These are phyloP conservation scores for Neltuma alba DNA, from an alignment of 306 rosid genomes.

Conservation along the genomic window DNA sequence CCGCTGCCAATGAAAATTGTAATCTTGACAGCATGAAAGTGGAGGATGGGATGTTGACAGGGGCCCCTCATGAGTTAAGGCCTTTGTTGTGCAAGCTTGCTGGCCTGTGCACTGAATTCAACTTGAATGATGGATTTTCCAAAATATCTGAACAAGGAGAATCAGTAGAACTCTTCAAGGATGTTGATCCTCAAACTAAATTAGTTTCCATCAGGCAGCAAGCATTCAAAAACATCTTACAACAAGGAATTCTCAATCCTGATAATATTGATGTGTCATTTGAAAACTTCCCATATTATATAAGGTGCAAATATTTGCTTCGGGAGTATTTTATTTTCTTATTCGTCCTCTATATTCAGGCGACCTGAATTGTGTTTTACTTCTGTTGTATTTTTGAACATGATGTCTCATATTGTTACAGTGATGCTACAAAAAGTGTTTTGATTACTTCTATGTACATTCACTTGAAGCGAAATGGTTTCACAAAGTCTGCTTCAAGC, in stretches of 20 bases:
- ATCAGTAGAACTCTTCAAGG: slow-evolving; percentile 61
- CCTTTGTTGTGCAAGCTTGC: slow-evolving; percentile 68
- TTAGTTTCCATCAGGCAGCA: slow-evolving; percentile 62
- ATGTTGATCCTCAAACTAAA: slow-evolving; percentile 57
- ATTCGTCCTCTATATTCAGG: background rate
- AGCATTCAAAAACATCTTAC: slow-evolving; percentile 74
- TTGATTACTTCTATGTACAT: slow-evolving; percentile 69
- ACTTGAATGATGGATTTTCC: slow-evolving; percentile 60
- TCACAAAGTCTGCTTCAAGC: slow-evolving; percentile 70
- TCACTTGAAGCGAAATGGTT: slow-evolving; percentile 76
- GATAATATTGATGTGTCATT: slow-evolving; percentile 72
- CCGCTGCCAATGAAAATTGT: slow-evolving; percentile 53
- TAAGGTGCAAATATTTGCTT: slow-evolving; percentile 57
- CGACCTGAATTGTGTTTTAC: slow-evolving; percentile 6
- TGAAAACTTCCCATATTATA: slow-evolving; percentile 82
- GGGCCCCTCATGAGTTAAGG: slow-evolving; percentile 49
- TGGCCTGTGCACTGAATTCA: slow-evolving; percentile 59
- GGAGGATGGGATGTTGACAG: slow-evolving; percentile 53
- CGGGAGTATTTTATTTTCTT: slow-evolving; percentile 21
- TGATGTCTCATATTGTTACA: slow-evolving; percentile 45
- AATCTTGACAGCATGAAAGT: slow-evolving; percentile 54
- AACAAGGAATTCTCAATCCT: slow-evolving; percentile 67
- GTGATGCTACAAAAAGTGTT: slow-evolving; percentile 81
- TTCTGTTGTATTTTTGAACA: slow-evolving; percentile 1
- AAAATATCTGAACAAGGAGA: slow-evolving; percentile 67